Base-by-base conservation (phyloP, 2,329 filamentous ascomycete species). In the Rhytidhysteron rufulum region DNA sequence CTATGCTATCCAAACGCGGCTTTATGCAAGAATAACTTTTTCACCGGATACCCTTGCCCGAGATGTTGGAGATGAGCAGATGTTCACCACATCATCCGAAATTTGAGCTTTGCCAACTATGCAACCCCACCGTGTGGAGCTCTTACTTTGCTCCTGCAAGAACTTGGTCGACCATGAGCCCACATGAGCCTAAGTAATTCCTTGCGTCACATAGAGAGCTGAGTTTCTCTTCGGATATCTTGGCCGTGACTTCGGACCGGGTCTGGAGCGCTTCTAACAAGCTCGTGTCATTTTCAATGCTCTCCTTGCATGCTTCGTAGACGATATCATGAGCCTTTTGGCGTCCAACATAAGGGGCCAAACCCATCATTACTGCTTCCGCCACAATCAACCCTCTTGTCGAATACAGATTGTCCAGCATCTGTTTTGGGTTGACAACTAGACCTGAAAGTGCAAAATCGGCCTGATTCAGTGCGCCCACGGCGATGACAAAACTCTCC, bases 361-460 rank as follows among this genome's bases (percentile, higher is more conserved):
- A 62, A 2, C 68, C 71, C 77, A 80, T 79, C 76, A 80, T 79
- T n/a, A 80, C 73, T 2, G 77, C 75, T 58, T 80, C 77, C 0
- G 68, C 75, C 10, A 79, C 76, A 47, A 79, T 79, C 16, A 79
- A 55, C 0, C 76, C 76, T 31, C 62, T 62, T 0, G 74, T 77
- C 1, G 70, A 75, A 33, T 69, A 63, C 1, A 80, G 60, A 44
- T 79, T 80, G 0, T 57, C 52, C 39, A 69, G 49, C 75, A 80
- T 78, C 11, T 67, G 58, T 36, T 69, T 64, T 0, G 60, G 60
- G 44, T 79, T 68, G 4, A 80, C 76, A 2, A 72, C 68, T 0
- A 80, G 63, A 0, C 75, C 76, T 0, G 66, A 63, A 1, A 79
- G 58, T 0, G 72, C 75, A 48, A 79, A 79, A 29, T 73, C 68